phyloP scores from a whole-genome alignment of 352 stramenopile genomes.

The Globisporangium middletonii region DNA sequence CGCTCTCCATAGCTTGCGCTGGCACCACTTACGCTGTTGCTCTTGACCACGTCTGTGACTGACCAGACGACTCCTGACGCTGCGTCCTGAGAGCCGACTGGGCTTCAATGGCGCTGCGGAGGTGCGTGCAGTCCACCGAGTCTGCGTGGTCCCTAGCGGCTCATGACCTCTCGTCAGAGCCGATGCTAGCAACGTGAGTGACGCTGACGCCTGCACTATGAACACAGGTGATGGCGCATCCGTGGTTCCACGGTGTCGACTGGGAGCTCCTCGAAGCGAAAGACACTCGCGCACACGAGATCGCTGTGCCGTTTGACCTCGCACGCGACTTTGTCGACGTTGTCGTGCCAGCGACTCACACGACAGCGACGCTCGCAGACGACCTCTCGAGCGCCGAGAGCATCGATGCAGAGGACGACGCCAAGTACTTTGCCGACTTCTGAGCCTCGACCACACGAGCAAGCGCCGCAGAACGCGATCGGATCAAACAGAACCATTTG shows the following conservation, averaged over 20 bases:
- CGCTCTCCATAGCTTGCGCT: neutral
- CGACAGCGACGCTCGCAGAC: neutral
- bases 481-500: no score
- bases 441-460: slow-evolving; percentile 15
- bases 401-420: slow-evolving; percentile 62
- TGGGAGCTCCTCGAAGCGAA: slow-evolving; percentile 27
- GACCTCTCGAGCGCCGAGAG: slow-evolving; percentile 61
- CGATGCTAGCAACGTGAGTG: neutral
- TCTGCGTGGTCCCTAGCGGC: neutral
- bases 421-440: slow-evolving; percentile 67
- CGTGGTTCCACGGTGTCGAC: slow-evolving; percentile 55
- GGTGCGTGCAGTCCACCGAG: slow-evolving; percentile 9
- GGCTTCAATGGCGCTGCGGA: slow-evolving; percentile 26
- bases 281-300: slow-evolving; percentile 6
- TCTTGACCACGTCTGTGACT: neutral
- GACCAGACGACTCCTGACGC: slow-evolving; percentile 19
- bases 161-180: no score
- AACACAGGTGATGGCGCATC: slow-evolving; percentile 46
- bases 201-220: neutral
- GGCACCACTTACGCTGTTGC: neutral
- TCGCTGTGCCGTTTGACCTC: slow-evolving; percentile 27
- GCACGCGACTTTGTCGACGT: slow-evolving; percentile 24
- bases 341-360: neutral
- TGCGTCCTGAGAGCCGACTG: slow-evolving; percentile 37
- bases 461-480: neutral